These are phyloP conservation scores for Sophora flavescens DNA, from an alignment of 306 rosid species.

Conservation along the genomic window DNA sequence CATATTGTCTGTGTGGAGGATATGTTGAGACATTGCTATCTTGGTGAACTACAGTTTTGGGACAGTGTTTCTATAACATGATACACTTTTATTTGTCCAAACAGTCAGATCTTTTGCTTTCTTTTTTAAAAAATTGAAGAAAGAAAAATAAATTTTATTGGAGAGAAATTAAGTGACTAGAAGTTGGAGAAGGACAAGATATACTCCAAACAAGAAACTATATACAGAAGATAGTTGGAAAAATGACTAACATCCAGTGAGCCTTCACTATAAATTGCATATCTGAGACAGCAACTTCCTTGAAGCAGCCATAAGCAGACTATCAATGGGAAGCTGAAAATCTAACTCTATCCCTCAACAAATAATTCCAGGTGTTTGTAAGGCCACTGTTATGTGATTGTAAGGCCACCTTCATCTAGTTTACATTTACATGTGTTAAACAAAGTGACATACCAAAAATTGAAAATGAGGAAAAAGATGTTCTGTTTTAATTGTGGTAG, in stretches of 20 bases:
- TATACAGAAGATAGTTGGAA: neutral
- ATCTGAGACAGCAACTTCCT: no score
- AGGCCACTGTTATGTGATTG: neutral
- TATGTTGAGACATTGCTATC: neutral
- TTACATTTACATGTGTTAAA: neutral
- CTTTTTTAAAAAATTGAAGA: neutral
- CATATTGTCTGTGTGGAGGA: neutral
- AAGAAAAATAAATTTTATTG: neutral
- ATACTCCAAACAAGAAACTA: conserved; percentile 2
- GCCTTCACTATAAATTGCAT: neutral
- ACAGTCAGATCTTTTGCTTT: neutral
- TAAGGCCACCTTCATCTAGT: neutral
- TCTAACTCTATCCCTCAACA: conserved; percentile 1
- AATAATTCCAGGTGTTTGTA: neutral
- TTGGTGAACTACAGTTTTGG: conserved; percentile 8
- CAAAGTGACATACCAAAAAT: conserved; percentile 14
- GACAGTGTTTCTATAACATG: neutral
- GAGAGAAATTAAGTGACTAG: neutral
- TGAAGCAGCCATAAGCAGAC: no score
- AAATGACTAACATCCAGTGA: neutral
- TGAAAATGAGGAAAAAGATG: conserved; percentile 5
- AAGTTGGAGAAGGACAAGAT: neutral
- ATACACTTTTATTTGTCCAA: neutral
- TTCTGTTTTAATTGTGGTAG: neutral
- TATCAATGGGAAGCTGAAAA: conserved; percentile 6